Conservation (phyloP, 495 filamentous ascomycete genomes). For the Daldinia decipiens region DNA sequence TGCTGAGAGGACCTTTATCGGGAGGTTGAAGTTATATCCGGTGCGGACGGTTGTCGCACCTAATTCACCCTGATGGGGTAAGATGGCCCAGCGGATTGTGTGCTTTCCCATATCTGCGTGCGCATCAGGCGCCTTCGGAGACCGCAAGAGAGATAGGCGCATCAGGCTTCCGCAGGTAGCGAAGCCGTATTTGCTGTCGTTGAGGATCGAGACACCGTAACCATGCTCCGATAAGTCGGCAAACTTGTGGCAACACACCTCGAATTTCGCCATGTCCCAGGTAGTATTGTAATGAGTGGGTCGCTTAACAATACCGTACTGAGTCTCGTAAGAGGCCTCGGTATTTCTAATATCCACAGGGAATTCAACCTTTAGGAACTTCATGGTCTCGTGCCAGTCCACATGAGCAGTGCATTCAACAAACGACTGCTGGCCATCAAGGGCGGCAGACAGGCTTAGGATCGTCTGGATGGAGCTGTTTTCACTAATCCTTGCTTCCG, state of each 20-base stretch:
- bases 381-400: slow-evolving; percentile 94
- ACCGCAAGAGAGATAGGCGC: slow-evolving; percentile 87
- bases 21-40: slow-evolving; percentile 90
- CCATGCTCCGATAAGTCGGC: slow-evolving; percentile 94
- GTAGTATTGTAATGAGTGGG: slow-evolving; percentile 96
- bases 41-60: slow-evolving; percentile 79
- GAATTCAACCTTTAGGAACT: slow-evolving; percentile 99
- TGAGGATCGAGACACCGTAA: slow-evolving; percentile 93
- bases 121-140: slow-evolving; percentile 95
- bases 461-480: slow-evolving; percentile 88
- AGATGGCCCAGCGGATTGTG: slow-evolving; percentile 87
- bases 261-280: slow-evolving; percentile 99
- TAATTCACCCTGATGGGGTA: slow-evolving; percentile 81
- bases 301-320: slow-evolving; percentile 86
- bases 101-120: slow-evolving; percentile 97
- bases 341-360: slow-evolving; percentile 92
- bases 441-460: slow-evolving; percentile 77
- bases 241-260: slow-evolving; percentile 97
- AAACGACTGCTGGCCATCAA: slow-evolving; percentile 70
- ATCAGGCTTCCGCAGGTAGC: slow-evolving; percentile 91
- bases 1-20: slow-evolving; percentile 64
- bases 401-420: slow-evolving; percentile 85
- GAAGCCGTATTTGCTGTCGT: slow-evolving; percentile 97
- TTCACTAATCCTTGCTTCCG: slow-evolving; percentile 85
- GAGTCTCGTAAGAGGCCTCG: slow-evolving; percentile 94